These are phyloP conservation scores for Oryza australiensis DNA, from an alignment of 176 grass and related monocot genomes.

Conservation along the genomic window DNA sequence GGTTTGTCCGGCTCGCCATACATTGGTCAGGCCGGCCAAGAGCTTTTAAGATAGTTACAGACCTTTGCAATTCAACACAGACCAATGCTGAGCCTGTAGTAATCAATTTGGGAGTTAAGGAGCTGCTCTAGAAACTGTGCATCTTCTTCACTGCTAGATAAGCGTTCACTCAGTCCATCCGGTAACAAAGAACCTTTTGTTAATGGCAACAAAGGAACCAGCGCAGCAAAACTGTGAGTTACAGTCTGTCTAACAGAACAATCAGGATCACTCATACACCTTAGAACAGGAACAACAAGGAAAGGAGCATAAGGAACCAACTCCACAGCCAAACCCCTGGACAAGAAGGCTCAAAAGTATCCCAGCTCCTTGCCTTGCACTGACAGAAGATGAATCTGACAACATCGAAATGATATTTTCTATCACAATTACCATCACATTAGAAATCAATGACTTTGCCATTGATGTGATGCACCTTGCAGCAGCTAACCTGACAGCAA, in stretches of 20 bases:
- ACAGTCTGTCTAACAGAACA: constrained; percentile 89
- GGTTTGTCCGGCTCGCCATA: too few relatives aligned
- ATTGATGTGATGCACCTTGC: constrained; percentile 94
- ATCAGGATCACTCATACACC: constrained; percentile 96
- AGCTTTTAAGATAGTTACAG: too few relatives aligned
- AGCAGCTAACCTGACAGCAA: constrained; percentile 95
- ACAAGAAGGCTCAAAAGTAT: constrained; percentile 98
- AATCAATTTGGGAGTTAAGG: too few relatives aligned
- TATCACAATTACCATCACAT: constrained; percentile 83
- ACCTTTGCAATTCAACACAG: too few relatives aligned
- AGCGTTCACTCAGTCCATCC: constrained; percentile 67
- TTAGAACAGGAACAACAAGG: constrained; percentile 91
- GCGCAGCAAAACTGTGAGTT: constrained; percentile 94
- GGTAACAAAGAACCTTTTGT: constrained; percentile 74
- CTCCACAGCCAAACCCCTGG: constrained; percentile 81
- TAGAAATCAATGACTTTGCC: constrained; percentile 81
- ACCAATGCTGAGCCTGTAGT: too few relatives aligned
- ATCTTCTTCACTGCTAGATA: constrained; percentile 86
- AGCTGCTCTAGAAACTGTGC: constrained; percentile 85
- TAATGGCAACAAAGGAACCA: constrained; percentile 90
- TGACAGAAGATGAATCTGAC: constrained; percentile 79
- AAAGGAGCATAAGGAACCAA: constrained; percentile 95
- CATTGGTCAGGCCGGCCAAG: too few relatives aligned
- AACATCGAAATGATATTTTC: constrained; percentile 91
- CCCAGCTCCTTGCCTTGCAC: constrained; percentile 94